Evolutionary conservation across 73 alveolate genomes (phyloP).

Genomic region (Breviolum minutum): DNA sequence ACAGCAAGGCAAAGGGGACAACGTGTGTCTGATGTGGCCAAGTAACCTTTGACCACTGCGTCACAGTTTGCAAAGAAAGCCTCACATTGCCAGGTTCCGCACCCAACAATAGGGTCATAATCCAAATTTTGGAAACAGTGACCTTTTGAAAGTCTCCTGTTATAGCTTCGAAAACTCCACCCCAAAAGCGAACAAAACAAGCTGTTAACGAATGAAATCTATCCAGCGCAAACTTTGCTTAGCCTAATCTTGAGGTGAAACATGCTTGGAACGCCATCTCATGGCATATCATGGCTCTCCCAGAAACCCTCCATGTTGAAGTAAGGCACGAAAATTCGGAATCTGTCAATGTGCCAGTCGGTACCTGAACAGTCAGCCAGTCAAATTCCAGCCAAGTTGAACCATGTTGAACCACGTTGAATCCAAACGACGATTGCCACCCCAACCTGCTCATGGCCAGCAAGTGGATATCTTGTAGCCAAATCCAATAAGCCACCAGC

Average conservation of each 20-base stretch:
- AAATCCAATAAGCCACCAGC: background rate
- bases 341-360: slow-evolving; percentile 62
- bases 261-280: too few relatives aligned
- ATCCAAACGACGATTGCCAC: background rate
- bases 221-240: too few relatives aligned
- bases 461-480: slow-evolving; percentile 45
- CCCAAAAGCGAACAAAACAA: too few relatives aligned
- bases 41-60: slow-evolving; percentile 72
- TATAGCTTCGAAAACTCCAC: too few relatives aligned
- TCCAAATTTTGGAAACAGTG: too few relatives aligned
- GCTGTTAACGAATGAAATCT: too few relatives aligned
- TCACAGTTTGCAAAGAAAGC: slow-evolving; percentile 82
- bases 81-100: background rate
- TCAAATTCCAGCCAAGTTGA: background rate
- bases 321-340: slow-evolving; percentile 46
- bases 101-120: background rate
- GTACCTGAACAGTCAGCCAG: background rate
- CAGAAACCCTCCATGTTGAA: too few relatives aligned
- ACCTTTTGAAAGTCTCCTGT: too few relatives aligned
- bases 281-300: background rate
- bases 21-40: background rate
- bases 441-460: slow-evolving; percentile 31
- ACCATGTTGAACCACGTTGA: background rate
- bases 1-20: background rate
- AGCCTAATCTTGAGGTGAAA: too few relatives aligned